A percentile compares a stretch with the other conserved stretches of the same genome.
Conservation (phyloP, 2,329 filamentous ascomycete species). For the Penicillium sp. region DNA sequence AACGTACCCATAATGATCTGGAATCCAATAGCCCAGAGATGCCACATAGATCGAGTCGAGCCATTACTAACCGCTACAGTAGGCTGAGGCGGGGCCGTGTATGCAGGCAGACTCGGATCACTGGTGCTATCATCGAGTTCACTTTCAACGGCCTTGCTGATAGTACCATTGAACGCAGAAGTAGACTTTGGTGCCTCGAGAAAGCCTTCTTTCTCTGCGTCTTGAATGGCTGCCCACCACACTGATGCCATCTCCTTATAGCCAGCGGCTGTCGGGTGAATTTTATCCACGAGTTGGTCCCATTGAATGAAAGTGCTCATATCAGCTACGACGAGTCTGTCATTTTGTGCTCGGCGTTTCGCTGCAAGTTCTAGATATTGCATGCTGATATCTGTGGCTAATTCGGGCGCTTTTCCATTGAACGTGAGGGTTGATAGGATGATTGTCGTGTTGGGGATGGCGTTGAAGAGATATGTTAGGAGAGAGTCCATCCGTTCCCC, state of each 20-base stretch:
- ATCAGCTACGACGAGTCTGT: conserved; percentile 28
- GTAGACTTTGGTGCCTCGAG: not conserved
- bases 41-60: not conserved
- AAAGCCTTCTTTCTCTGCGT: conserved; percentile 15
- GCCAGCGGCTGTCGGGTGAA: conserved; percentile 24
- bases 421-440: conserved; percentile 36
- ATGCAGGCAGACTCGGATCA: conserved; percentile 8
- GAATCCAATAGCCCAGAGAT: not conserved
- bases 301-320: conserved; percentile 23
- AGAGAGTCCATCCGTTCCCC: conserved; percentile 27
- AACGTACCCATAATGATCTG: not conserved
- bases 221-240: conserved; percentile 27
- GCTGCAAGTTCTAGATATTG: conserved; percentile 28
- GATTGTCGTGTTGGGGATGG: conserved; percentile 27
- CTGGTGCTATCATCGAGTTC: conserved; percentile 9
- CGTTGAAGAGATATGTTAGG: conserved; percentile 23
- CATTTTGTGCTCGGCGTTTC: conserved; percentile 16
- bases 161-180: not conserved
- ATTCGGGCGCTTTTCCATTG: conserved; percentile 8
- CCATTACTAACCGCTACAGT: not conserved
- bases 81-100: conserved; percentile 8
- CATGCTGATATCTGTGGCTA: conserved; percentile 17
- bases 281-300: conserved; percentile 21
- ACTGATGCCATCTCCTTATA: conserved; percentile 30
- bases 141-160: conserved; percentile 3